A percentile compares a stretch with the other conserved stretches of the same genome.
phyloP scores from a whole-genome alignment of 306 rosid genomes.

The Cicer yamashitae region DNA sequence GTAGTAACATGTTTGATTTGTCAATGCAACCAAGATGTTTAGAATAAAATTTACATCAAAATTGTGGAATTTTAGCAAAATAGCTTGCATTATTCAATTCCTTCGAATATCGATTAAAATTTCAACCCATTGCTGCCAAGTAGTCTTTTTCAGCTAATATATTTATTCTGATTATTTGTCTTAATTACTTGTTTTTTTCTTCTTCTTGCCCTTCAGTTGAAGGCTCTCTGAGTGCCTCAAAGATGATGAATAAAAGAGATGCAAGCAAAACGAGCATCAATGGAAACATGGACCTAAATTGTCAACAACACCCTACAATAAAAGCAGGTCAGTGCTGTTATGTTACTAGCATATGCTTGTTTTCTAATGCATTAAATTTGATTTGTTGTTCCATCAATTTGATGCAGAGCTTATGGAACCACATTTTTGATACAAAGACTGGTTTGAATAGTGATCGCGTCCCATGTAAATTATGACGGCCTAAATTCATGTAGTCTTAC shows the following conservation, averaged over 20 bases:
- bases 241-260: slow-evolving; percentile 54
- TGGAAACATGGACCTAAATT: slow-evolving; percentile 37
- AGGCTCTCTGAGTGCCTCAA: slow-evolving; percentile 84
- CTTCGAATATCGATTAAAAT: slow-evolving; percentile 22
- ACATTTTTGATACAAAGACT: slow-evolving; percentile 43
- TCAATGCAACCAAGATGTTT: slow-evolving; percentile 24
- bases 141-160: slow-evolving; percentile 20
- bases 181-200: background rate
- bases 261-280: slow-evolving; percentile 48
- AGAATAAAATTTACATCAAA: slow-evolving; percentile 4
- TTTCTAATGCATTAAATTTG: slow-evolving; percentile 33
- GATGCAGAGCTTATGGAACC: slow-evolving; percentile 56
- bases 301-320: slow-evolving; percentile 39
- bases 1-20: slow-evolving; percentile 8
- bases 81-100: slow-evolving; percentile 17
- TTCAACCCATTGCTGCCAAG: background rate
- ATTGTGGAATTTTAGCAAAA: background rate
- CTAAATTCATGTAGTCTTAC: slow-evolving; percentile 28
- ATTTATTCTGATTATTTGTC: slow-evolving; percentile 10
- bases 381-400: slow-evolving; percentile 32
- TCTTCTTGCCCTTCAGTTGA: slow-evolving; percentile 59
- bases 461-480: slow-evolving; percentile 13
- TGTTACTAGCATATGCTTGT: slow-evolving; percentile 22
- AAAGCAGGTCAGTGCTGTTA: slow-evolving; percentile 59
- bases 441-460: slow-evolving; percentile 9